Conservation (phyloP, 1,284 basidiomycete species). For the Phylloporus sp. region DNA sequence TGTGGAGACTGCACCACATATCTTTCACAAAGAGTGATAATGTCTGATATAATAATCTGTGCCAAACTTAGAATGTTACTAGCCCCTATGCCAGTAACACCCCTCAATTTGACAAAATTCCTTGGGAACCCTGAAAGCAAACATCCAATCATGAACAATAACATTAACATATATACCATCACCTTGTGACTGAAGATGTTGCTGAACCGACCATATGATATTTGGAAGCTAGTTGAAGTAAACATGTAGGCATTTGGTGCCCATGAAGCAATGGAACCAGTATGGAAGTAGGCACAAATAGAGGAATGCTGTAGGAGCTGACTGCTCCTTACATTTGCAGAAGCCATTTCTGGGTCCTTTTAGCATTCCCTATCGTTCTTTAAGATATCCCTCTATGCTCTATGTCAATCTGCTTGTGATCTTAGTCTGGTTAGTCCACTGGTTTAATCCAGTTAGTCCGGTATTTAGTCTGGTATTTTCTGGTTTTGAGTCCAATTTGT, state of each 20-base stretch:
- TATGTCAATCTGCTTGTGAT: too few species aligned
- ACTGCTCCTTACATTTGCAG: too few species aligned
- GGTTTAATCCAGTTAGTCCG: too few species aligned
- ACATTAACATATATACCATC: neutral
- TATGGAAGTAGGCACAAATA: neutral
- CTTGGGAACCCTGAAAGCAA: constrained; percentile 1
- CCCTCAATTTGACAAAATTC: neutral
- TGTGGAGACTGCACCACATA: neutral
- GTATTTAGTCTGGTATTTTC: too few species aligned
- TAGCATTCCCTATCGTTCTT: too few species aligned
- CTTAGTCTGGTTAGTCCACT: too few species aligned
- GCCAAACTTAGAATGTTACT: neutral
- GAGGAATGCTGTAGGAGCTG: too few species aligned
- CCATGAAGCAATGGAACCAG: constrained; percentile 2
- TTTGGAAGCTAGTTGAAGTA: constrained; percentile 5
- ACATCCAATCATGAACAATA: neutral
- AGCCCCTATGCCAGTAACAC: neutral
- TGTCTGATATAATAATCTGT: constrained; percentile 2
- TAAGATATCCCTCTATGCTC: too few species aligned
- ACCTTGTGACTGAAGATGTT: constrained; percentile 4
- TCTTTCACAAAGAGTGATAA: constrained; percentile 3
- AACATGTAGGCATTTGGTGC: constrained; percentile 1
- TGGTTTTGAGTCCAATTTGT: too few species aligned
- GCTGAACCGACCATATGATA: constrained; percentile 3
- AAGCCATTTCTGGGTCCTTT: too few species aligned